Conservation (phyloP, 140 eudicot genomes). For the Cichorium intybus region DNA sequence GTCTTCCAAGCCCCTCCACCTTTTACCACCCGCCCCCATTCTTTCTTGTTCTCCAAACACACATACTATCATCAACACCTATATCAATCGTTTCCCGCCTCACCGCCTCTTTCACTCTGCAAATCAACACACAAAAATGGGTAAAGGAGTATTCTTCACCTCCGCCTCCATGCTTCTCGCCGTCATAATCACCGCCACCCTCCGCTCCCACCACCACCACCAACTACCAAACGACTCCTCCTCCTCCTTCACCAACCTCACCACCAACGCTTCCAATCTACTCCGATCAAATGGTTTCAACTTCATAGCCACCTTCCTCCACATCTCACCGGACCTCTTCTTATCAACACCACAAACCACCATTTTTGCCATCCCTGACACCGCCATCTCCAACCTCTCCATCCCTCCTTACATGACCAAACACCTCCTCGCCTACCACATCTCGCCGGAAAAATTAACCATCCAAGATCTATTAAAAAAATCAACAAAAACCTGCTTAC, state of each 20-base stretch:
- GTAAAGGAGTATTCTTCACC: conserved; percentile 42
- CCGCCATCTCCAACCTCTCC: conserved; percentile 44
- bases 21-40: no score
- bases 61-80: no score
- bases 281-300: conserved; percentile 61
- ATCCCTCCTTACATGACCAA: conserved; percentile 40
- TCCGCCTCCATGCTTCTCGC: conserved; percentile 37
- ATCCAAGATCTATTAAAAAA: conserved; percentile 37
- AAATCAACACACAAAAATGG: conserved; percentile 21
- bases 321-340: conserved; percentile 63
- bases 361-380: conserved; percentile 59
- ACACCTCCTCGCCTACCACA: conserved; percentile 57
- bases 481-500: conserved; percentile 44
- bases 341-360: conserved; percentile 46
- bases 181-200: conserved; percentile 33
- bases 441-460: conserved; percentile 39
- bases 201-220: conserved; percentile 29
- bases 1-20: no score
- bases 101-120: not conserved
- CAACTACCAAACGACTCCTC: conserved; percentile 11
- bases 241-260: conserved; percentile 13
- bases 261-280: conserved; percentile 49
- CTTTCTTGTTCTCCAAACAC: no score
- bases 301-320: conserved; percentile 63
- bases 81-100: conserved; percentile 17